These are phyloP conservation scores for Paxillus ammoniavirescens DNA, from an alignment of 768 basidiomycete genomes.

Conservation along the genomic window DNA sequence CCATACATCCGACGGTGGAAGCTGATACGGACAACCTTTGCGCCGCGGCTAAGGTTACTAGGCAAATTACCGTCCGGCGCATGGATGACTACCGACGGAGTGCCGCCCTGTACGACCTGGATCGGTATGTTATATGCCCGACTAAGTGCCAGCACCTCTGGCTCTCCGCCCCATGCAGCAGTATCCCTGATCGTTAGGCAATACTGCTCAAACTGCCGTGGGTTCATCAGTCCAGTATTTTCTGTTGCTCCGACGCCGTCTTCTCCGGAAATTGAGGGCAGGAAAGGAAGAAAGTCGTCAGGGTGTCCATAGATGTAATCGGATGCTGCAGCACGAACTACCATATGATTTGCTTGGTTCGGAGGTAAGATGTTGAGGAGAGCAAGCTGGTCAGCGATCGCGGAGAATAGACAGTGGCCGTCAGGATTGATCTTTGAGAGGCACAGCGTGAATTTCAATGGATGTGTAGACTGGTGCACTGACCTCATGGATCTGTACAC, in stretches of 20 bases:
- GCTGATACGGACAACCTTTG: constrained; percentile 66
- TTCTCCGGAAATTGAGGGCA: constrained; percentile 72
- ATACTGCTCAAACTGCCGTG: constrained; percentile 64
- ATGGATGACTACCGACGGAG: constrained; percentile 83
- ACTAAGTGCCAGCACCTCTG: constrained; percentile 90
- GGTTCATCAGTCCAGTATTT: constrained; percentile 66
- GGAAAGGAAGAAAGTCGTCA: constrained; percentile 91
- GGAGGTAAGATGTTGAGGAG: constrained; percentile 66
- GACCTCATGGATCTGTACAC: constrained; percentile 66
- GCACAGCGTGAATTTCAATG: constrained; percentile 1
- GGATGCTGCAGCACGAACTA: constrained; percentile 68
- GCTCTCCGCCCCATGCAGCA: constrained; percentile 96
- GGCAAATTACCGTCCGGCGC: constrained; percentile 45
- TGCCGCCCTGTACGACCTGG: constrained; percentile 83
- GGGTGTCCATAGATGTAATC: constrained; percentile 78
- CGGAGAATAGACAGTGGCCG: constrained; percentile 94
- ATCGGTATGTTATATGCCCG: constrained; percentile 81
- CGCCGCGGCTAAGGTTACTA: constrained; percentile 26
- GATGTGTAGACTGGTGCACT: constrained; percentile 10
- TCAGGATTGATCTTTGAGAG: constrained; percentile 84
- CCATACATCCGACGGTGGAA: constrained; percentile 96
- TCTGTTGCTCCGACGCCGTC: constrained; percentile 63
- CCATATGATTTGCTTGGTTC: constrained; percentile 55
- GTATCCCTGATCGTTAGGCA: constrained; percentile 78
- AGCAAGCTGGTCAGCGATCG: constrained; percentile 87